Base-by-base conservation (phyloP, 106 monocot genomes). In the Apostasia ramifera region DNA sequence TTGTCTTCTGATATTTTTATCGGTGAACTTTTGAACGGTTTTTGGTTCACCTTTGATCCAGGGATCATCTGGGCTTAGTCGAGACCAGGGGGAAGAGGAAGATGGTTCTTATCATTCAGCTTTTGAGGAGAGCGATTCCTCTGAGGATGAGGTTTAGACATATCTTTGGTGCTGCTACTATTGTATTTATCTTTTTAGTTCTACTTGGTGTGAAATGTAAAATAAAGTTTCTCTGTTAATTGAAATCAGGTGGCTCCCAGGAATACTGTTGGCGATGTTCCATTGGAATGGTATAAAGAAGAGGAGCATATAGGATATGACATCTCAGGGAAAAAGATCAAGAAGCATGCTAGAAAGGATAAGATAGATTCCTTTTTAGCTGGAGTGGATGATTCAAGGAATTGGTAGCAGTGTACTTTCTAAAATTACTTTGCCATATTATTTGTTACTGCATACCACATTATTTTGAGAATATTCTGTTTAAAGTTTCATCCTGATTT, bases 241-340 rank as follows among this genome's bases (percentile, higher is more conserved):
- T 45, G 6, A 47, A 59, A 52, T 37, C 68, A 91, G 90, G 87
- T 93, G 47, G 76, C 85, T 44, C 86, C 83, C 53, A 87, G 92
- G 66, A 98, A 98, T 69, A 93, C 92, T 1, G 58, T 98, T 46
- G 97, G 97, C 1, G 83, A 93, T 38, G 89, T 98, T 42, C 97
- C 97, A 10, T 57, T 98, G 15, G 78, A 86, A 50, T 98, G 97
- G 97, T 92, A 93, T 64, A 82, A 85, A 55, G 89, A 90, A 37
- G 97, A 98, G 74, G 92, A 98, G 71, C 97, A 98, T 66, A 90
- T 98, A 63, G 97, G 97, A 2, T 98, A 92, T 78, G 87, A 98
- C 67, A 79, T 87, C 47, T 14, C 69, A 1, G 97, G 97, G 42
- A 92, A 81, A 77, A 98, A 90, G 76, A 92, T 98, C 38, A 84